A percentile compares a stretch with the other conserved stretches of the same genome.
These are phyloP conservation scores for Hypoxylon trugodes DNA, from an alignment of 495 filamentous ascomycete genomes.

Conservation along the genomic window DNA sequence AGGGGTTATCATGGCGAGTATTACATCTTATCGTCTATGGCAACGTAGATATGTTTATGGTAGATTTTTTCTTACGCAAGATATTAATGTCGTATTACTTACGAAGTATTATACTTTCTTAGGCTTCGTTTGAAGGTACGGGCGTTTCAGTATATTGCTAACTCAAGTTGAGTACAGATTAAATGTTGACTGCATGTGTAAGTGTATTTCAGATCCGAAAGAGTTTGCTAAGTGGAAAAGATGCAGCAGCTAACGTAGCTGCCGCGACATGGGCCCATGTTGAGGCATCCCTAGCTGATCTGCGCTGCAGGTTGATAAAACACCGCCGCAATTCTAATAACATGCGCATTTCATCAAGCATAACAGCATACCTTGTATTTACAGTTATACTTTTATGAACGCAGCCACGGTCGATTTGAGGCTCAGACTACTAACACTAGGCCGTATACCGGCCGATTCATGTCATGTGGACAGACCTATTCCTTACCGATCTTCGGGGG, in stretches of 20 bases:
- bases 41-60: conserved; percentile 15
- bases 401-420: not conserved
- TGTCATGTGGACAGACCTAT: conserved; percentile 11
- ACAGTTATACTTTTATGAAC: not conserved
- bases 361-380: not conserved
- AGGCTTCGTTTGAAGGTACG: not conserved
- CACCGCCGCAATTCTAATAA: conserved; percentile 1
- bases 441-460: conserved; percentile 5
- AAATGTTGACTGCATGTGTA: too few relatives aligned
- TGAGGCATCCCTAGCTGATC: not conserved
- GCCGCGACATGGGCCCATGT: not conserved
- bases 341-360: not conserved
- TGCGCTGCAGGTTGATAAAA: not conserved
- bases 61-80: not conserved
- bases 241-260: not conserved
- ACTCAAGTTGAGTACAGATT: too few relatives aligned
- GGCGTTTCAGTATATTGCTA: too few relatives aligned
- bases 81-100: not conserved
- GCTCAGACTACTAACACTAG: conserved; percentile 4
- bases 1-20: conserved; percentile 1
- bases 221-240: too few relatives aligned
- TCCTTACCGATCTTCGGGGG: conserved; percentile 18
- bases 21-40: conserved; percentile 13
- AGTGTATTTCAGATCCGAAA: too few relatives aligned
- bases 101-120: conserved; percentile 8